Conservation (phyloP, 2,329 filamentous ascomycete genomes). For the Arthroderma sp. region DNA sequence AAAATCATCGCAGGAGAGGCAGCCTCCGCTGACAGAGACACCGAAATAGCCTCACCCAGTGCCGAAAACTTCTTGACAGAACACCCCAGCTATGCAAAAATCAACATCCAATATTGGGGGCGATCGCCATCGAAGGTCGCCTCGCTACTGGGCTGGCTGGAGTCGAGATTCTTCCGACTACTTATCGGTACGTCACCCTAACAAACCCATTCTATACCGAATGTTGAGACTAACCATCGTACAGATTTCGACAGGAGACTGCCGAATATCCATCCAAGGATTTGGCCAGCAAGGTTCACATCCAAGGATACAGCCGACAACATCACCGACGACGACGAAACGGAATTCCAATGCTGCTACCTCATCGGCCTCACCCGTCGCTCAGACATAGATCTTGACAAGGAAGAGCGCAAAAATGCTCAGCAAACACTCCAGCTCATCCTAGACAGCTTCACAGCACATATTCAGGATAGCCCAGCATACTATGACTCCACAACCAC, state of each 20-base stretch:
- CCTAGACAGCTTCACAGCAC: constrained; percentile 23
- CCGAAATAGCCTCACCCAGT: constrained; percentile 17
- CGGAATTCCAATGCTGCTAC: constrained; percentile 48
- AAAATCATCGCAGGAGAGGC: constrained; percentile 24
- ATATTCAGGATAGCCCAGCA: constrained; percentile 22
- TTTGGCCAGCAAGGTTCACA: constrained; percentile 52
- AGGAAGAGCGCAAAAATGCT: constrained; percentile 30
- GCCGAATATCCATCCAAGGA: constrained; percentile 40
- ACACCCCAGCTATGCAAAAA: constrained; percentile 45
- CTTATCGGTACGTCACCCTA: constrained; percentile 40
- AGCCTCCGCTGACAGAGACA: constrained; percentile 1
- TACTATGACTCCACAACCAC: constrained; percentile 21
- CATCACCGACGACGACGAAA: constrained; percentile 9
- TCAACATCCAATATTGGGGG: constrained; percentile 55
- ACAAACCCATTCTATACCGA: constrained; percentile 3
- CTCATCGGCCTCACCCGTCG: constrained; percentile 41
- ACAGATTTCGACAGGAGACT: constrained; percentile 44
- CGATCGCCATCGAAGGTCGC: constrained; percentile 42
- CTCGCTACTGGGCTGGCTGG: constrained; percentile 49
- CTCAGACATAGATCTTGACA: not conserved
- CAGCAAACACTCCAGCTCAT: constrained; percentile 31
- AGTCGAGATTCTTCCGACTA: constrained; percentile 46
- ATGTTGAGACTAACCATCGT: constrained; percentile 1
- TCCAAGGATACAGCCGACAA: constrained; percentile 18
- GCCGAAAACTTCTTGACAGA: constrained; percentile 36